phyloP scores from a whole-genome alignment of 495 filamentous ascomycete species.

The Penicillium herquei region DNA sequence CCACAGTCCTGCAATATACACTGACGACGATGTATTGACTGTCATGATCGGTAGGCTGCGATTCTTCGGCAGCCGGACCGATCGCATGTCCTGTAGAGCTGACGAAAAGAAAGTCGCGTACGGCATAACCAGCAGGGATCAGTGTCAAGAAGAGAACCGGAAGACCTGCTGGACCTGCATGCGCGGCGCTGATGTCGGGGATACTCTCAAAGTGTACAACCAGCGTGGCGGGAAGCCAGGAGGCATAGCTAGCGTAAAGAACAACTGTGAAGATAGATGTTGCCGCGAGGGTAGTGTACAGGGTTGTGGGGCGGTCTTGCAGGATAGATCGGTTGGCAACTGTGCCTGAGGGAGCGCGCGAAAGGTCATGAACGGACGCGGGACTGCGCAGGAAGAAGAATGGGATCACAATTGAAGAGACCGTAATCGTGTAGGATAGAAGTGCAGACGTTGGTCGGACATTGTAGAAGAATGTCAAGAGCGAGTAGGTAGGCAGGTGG shows the following conservation, averaged over 20 bases:
- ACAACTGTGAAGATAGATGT: slow-evolving; percentile 65
- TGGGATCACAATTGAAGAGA: slow-evolving; percentile 64
- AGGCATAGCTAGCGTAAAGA: slow-evolving; percentile 60
- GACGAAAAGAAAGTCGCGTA: slow-evolving; percentile 71
- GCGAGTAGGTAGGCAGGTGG: slow-evolving; percentile 66
- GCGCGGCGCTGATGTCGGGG: slow-evolving; percentile 59
- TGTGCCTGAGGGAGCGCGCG: slow-evolving; percentile 34
- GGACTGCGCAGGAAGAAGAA: slow-evolving; percentile 67
- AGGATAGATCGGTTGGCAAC: slow-evolving; percentile 69
- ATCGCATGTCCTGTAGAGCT: slow-evolving; percentile 54
- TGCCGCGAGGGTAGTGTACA: slow-evolving; percentile 63
- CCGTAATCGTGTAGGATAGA: slow-evolving; percentile 59
- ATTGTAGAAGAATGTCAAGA: slow-evolving; percentile 72
- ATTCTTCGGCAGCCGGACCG: slow-evolving; percentile 42
- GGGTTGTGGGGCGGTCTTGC: slow-evolving; percentile 58
- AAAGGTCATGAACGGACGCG: slow-evolving; percentile 58
- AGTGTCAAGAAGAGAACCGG: slow-evolving; percentile 50
- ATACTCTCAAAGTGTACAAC: slow-evolving; percentile 69
- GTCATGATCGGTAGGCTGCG: slow-evolving; percentile 53
- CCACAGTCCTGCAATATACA: slow-evolving; percentile 47
- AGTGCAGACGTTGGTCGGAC: slow-evolving; percentile 57
- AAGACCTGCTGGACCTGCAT: slow-evolving; percentile 52
- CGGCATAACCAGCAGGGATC: slow-evolving; percentile 65
- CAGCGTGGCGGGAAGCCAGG: slow-evolving; percentile 64
- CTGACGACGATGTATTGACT: slow-evolving; percentile 61